A percentile compares a stretch with the other conserved stretches of the same genome.
These are phyloP conservation scores for Fusarium sp. DNA, from an alignment of 2,329 filamentous ascomycete genomes.

Conservation along the genomic window DNA sequence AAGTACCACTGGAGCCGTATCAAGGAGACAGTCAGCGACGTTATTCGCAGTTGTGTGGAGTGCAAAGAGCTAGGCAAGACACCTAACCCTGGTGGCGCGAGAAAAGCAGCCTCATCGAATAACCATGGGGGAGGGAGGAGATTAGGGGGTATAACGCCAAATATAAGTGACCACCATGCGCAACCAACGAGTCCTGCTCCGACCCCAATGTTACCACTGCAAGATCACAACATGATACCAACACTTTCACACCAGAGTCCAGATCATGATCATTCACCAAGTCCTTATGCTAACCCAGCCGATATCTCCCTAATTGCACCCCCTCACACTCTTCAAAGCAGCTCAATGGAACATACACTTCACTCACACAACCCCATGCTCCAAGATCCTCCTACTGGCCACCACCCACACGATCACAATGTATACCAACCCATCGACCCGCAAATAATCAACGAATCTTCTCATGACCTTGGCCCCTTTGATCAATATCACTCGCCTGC, in stretches of 20 bases:
- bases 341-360: slow-evolving; percentile 42
- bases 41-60: slow-evolving; percentile 90
- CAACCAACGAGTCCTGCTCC: slow-evolving; percentile 30
- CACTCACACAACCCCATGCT: slow-evolving; percentile 47
- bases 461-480: slow-evolving; percentile 53
- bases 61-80: slow-evolving; percentile 84
- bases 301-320: slow-evolving; percentile 59
- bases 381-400: slow-evolving; percentile 48
- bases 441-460: slow-evolving; percentile 62
- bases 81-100: slow-evolving; percentile 47
- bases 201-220: slow-evolving; percentile 46
- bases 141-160: slow-evolving; percentile 5
- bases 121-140: slow-evolving; percentile 14
- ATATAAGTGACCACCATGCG: slow-evolving; percentile 27
- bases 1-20: slow-evolving; percentile 98
- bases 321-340: slow-evolving; percentile 53
- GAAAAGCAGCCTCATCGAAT: slow-evolving; percentile 30
- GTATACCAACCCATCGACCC: slow-evolving; percentile 69
- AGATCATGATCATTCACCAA: slow-evolving; percentile 45
- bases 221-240: slow-evolving; percentile 46
- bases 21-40: slow-evolving; percentile 95
- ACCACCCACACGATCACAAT: slow-evolving; percentile 40
- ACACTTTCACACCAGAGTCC: slow-evolving; percentile 44
- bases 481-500: slow-evolving; percentile 57
- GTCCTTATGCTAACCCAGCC: slow-evolving; percentile 60